Evolutionary conservation across 768 basidiomycete species (phyloP).

Genomic region (Phaeolepiota aurea): DNA sequence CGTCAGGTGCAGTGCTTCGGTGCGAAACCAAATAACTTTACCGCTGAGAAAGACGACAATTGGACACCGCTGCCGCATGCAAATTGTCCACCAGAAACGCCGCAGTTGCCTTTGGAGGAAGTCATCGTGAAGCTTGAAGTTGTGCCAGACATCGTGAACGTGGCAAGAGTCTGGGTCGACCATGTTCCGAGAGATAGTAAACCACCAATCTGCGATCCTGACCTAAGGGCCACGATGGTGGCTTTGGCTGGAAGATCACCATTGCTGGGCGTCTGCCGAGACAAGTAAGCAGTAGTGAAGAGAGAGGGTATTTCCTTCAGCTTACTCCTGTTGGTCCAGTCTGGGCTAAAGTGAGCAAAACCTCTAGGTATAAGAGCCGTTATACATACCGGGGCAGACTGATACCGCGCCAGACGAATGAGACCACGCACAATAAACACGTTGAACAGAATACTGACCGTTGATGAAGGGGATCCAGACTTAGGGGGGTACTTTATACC

Average conservation of each 20-base stretch:
- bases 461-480: slow-evolving; percentile 21
- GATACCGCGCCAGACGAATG: background rate
- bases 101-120: slow-evolving; percentile 52
- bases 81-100: slow-evolving; percentile 35
- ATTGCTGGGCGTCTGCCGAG: slow-evolving; percentile 9
- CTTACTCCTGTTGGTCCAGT: slow-evolving; percentile 11
- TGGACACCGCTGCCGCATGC: slow-evolving; percentile 44
- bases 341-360: background rate
- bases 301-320: background rate
- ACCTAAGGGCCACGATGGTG: slow-evolving; percentile 31
- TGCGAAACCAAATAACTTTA: slow-evolving; percentile 11
- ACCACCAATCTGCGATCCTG: slow-evolving; percentile 33
- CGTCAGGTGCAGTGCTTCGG: background rate
- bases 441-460: slow-evolving; percentile 12
- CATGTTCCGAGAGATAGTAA: slow-evolving; percentile 49
- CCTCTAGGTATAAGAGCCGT: too few species aligned
- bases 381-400: slow-evolving; percentile 12
- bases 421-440: background rate
- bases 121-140: slow-evolving; percentile 46
- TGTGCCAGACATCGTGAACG: slow-evolving; percentile 40
- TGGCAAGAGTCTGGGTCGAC: slow-evolving; percentile 55
- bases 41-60: slow-evolving; percentile 41
- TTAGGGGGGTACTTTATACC: slow-evolving; percentile 60
- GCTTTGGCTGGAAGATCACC: slow-evolving; percentile 34
- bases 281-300: too few species aligned